These are phyloP conservation scores for Deinandra increscens DNA, from an alignment of 129 eudicot species.

Conservation along the genomic window DNA sequence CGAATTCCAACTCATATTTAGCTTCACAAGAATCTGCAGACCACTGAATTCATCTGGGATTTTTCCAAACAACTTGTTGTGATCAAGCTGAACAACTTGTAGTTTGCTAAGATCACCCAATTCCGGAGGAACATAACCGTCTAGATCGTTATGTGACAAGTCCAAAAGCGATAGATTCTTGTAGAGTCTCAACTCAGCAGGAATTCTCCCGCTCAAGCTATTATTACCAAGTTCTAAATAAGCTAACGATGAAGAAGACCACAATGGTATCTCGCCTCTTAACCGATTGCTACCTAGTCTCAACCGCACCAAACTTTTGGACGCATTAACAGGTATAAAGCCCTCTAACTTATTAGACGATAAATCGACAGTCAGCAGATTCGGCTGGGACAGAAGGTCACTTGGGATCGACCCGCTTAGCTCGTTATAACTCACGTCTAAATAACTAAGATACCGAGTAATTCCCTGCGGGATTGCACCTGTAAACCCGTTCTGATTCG, in stretches of 20 bases:
- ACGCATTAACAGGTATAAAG: slow-evolving; percentile 41
- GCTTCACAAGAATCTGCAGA: slow-evolving; percentile 37
- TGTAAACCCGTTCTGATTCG: slow-evolving; percentile 52
- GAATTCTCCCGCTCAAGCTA: slow-evolving; percentile 49
- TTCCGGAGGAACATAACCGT: slow-evolving; percentile 45
- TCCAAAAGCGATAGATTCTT: slow-evolving; percentile 52
- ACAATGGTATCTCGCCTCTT: slow-evolving; percentile 48
- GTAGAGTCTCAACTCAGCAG: slow-evolving; percentile 49
- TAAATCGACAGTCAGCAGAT: slow-evolving; percentile 62
- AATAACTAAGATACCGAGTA: slow-evolving; percentile 35
- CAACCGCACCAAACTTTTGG: slow-evolving; percentile 50
- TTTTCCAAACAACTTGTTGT: slow-evolving; percentile 50
- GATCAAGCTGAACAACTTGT: slow-evolving; percentile 59
- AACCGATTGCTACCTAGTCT: slow-evolving; percentile 58
- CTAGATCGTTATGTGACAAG: slow-evolving; percentile 50
- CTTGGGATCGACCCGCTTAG: slow-evolving; percentile 59
- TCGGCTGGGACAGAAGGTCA: slow-evolving; percentile 47
- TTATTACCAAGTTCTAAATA: slow-evolving; percentile 68
- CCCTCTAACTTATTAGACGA: slow-evolving; percentile 52
- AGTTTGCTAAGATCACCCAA: slow-evolving; percentile 52
- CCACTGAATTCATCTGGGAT: slow-evolving; percentile 50
- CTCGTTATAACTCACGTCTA: slow-evolving; percentile 72
- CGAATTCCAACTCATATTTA: slow-evolving; percentile 65
- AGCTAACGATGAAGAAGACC: slow-evolving; percentile 33
- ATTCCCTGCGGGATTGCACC: slow-evolving; percentile 62